Evolutionary conservation across 2,329 filamentous ascomycete species (phyloP), one percentile per base, ranked within the genome.

Genomic region (Myotisia sp.): DNA sequence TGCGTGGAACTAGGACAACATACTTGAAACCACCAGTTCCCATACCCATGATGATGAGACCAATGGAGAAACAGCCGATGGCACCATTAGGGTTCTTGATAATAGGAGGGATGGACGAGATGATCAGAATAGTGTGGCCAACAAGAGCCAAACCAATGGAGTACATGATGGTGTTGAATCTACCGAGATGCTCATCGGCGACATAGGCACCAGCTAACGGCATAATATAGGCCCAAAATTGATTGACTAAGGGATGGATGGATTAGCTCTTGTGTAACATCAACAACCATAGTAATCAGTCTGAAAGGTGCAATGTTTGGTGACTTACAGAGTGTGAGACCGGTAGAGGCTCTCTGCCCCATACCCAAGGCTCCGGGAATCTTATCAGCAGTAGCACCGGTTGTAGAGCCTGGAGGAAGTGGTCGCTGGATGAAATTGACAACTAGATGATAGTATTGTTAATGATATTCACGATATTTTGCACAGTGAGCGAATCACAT

Each of bases 21-120:
- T 37, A 44, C 63, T 86, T 87, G 70, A 86, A 84, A 48, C 81
- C 78, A 41, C 80, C 80, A 1, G 79, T 82, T 27, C 80, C 80
- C 19, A 82, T 54, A n/a, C 77, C 78, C 50, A 84, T 70, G 48
- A 84, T 67, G 28, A 80, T 55, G 43, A 80, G 64, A 16, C 73
- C 71, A 19, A 74, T 56, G 2, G 76, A 54, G 46, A 83, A 79
- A 33, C 70, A 74, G 1, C 63, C 76, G 29, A 82, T 70, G 0
- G 76, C 63, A 8, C 64, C 61, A 10, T 74, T 65, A 22, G 59
- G 58, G 42, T 70, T 58, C 28, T 69, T 58, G 29, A 84, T 75
- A 30, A 79, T 71, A 3, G 52, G 48, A 0, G 79, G 79, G 1
- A 79, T 59, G 10, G 78, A 70, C 2, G 77, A 72, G 19, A 74